Percentiles rank a stretch among this genome's conserved stretches.
phyloP scores from a whole-genome alignment of 2,329 filamentous ascomycete genomes.

The Colletotrichum ledebouriae region DNA sequence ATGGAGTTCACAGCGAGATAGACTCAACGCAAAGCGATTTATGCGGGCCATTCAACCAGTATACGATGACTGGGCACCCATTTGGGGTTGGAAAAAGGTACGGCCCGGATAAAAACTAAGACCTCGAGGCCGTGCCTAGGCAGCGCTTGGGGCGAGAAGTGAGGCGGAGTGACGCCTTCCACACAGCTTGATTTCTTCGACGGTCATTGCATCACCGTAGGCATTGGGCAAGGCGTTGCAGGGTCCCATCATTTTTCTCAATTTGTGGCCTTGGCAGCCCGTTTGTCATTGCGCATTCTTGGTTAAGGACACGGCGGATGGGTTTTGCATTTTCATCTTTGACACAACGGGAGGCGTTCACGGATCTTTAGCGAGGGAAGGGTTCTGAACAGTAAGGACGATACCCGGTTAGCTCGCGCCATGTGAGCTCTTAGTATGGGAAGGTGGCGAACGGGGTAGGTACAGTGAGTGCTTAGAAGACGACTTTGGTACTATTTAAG shows the following conservation, averaged over 20 bases:
- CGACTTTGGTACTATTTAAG: constrained; percentile 3
- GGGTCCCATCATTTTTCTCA: constrained; percentile 4
- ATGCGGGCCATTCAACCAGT: constrained; percentile 23
- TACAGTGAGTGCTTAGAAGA: constrained; percentile 21
- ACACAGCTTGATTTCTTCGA: neutral
- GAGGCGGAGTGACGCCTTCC: constrained; percentile 4
- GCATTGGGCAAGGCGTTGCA: constrained; percentile 39
- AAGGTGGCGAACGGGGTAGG: constrained; percentile 32
- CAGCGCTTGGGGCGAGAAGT: neutral
- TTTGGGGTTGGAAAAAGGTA: constrained; percentile 34
- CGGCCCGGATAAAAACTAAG: neutral
- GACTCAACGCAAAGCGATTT: constrained; percentile 33
- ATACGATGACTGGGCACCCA: constrained; percentile 21
- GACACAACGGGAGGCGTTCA: constrained; percentile 35
- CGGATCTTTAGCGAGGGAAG: constrained; percentile 32
- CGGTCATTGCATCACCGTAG: constrained; percentile 30
- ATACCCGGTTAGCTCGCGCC: constrained; percentile 40
- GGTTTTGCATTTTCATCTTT: constrained; percentile 18
- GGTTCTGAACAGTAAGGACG: constrained; percentile 41
- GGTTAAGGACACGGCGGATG: constrained; percentile 7
- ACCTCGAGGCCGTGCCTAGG: neutral
- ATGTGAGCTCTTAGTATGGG: constrained; percentile 30
- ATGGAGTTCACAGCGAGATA: constrained; percentile 24
- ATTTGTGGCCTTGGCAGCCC: neutral
- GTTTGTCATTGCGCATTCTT: neutral